These are phyloP conservation scores for Serpula lacrymans DNA, from an alignment of 768 basidiomycete species.

Conservation along the genomic window DNA sequence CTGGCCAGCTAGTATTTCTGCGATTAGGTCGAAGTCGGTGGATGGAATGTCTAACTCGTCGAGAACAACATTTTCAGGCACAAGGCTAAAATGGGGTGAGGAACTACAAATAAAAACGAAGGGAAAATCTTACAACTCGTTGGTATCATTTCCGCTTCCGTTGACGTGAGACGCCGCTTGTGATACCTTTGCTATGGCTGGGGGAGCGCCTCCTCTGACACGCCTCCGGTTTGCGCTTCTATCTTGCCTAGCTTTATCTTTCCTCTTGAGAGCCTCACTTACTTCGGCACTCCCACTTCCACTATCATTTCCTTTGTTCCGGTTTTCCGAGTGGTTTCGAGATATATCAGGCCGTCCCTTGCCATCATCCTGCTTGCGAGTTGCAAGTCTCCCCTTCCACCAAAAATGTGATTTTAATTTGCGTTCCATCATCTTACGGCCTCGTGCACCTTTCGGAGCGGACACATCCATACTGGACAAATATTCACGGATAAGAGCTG, in stretches of 20 bases:
- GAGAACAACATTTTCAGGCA: constrained; percentile 16
- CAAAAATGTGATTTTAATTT: constrained; percentile 71
- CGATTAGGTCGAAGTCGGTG: constrained; percentile 19
- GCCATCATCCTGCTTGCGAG: constrained; percentile 19
- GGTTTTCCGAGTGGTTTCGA: constrained; percentile 2
- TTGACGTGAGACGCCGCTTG: constrained; percentile 9
- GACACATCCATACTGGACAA: constrained; percentile 60
- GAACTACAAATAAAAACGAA: background rate
- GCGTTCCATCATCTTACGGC: constrained; percentile 74
- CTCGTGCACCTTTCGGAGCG: constrained; percentile 58
- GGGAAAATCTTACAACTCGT: constrained; percentile 49
- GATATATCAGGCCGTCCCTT: constrained; percentile 16
- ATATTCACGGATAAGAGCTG: constrained; percentile 74
- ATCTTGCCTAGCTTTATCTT: constrained; percentile 63
- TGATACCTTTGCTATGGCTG: constrained; percentile 6
- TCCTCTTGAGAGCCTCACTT: constrained; percentile 75
- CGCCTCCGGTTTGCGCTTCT: constrained; percentile 64
- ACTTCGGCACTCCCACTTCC: constrained; percentile 34
- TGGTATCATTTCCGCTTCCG: constrained; percentile 39
- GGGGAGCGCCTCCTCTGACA: constrained; percentile 67
- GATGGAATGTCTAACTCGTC: constrained; percentile 11
- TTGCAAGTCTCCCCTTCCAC: constrained; percentile 63
- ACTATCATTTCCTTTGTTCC: constrained; percentile 5
- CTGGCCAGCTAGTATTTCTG: constrained; percentile 24
- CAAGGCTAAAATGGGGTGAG: constrained; percentile 14